A percentile compares a stretch with the other conserved stretches of the same genome.
These are phyloP conservation scores for Botrytis fragariae DNA, from an alignment of 2,329 filamentous ascomycete species.

Conservation along the genomic window DNA sequence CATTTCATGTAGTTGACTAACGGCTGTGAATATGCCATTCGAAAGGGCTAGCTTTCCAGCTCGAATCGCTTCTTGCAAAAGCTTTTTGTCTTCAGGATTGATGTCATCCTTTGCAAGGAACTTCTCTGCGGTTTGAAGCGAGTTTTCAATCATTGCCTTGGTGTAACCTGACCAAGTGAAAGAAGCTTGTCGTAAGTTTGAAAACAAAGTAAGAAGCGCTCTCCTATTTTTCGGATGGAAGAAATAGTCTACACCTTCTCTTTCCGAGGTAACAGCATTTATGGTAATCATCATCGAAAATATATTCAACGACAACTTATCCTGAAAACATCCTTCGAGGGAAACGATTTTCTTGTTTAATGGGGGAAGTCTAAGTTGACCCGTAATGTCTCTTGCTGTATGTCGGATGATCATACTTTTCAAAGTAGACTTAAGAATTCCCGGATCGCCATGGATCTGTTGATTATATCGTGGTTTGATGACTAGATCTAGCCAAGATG, in stretches of 20 bases:
- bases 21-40: slow-evolving; percentile 63
- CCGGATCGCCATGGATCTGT: slow-evolving; percentile 54
- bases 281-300: slow-evolving; percentile 82
- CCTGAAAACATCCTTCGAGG: slow-evolving; percentile 79
- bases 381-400: slow-evolving; percentile 64
- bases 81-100: slow-evolving; percentile 54
- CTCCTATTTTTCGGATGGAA: slow-evolving; percentile 75
- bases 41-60: slow-evolving; percentile 58
- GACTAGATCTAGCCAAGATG: slow-evolving; percentile 73
- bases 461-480: slow-evolving; percentile 54
- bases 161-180: slow-evolving; percentile 81
- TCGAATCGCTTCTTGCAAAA: slow-evolving; percentile 63
- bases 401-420: slow-evolving; percentile 81
- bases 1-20: slow-evolving; percentile 72
- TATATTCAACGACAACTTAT: slow-evolving; percentile 77
- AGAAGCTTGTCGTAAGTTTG: slow-evolving; percentile 77
- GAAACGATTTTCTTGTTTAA: slow-evolving; percentile 70
- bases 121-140: slow-evolving; percentile 62
- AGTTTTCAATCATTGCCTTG: slow-evolving; percentile 57
- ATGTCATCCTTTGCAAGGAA: slow-evolving; percentile 66
- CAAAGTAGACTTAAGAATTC: slow-evolving; percentile 67
- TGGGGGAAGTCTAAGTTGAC: slow-evolving; percentile 63
- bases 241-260: slow-evolving; percentile 81
- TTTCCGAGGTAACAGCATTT: slow-evolving; percentile 85
- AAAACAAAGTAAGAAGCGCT: slow-evolving; percentile 64